Evolutionary conservation across 2,329 filamentous ascomycete species (phyloP).

Genomic region (Raffaelea albimanens): DNA sequence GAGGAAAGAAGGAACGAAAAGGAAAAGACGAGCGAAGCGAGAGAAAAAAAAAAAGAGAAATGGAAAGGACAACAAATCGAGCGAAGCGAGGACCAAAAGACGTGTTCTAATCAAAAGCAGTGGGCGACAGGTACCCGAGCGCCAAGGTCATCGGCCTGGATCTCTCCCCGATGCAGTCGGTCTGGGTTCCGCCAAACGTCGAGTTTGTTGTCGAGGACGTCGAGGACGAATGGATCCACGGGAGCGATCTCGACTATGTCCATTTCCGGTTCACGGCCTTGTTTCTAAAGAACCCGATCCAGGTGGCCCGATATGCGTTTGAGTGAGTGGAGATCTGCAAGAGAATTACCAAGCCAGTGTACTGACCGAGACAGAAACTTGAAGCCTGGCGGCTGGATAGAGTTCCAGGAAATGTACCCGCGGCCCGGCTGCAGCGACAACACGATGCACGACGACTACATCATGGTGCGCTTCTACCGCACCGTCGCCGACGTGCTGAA

Average conservation of each 20-base stretch:
- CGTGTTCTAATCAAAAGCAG: conserved; percentile 16
- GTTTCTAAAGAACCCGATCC: conserved; percentile 41
- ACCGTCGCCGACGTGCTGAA: conserved; percentile 14
- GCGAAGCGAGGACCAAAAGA: background rate
- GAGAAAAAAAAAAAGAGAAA: background rate
- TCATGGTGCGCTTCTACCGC: conserved; percentile 22
- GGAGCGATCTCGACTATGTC: conserved; percentile 49
- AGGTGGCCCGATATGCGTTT: conserved; percentile 30
- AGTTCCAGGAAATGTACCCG: conserved; percentile 35
- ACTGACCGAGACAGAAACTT: conserved; percentile 20
- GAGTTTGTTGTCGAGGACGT: conserved; percentile 41
- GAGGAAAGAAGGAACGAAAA: background rate
- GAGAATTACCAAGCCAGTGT: background rate
- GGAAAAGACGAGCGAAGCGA: background rate
- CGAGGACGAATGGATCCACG: conserved; percentile 45
- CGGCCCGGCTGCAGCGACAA: conserved; percentile 32
- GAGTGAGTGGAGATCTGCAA: conserved; percentile 24
- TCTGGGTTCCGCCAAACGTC: conserved; percentile 46
- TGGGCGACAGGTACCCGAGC: conserved; percentile 34
- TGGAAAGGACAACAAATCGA: background rate
- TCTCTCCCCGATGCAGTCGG: conserved; percentile 32
- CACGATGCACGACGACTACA: conserved; percentile 31
- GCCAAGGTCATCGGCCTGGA: conserved; percentile 35
- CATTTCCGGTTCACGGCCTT: conserved; percentile 47
- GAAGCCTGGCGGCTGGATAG: conserved; percentile 39